Evolutionary conservation across 1,284 basidiomycete genomes (phyloP).

Genomic region (Ganoderma leucocontextum): DNA sequence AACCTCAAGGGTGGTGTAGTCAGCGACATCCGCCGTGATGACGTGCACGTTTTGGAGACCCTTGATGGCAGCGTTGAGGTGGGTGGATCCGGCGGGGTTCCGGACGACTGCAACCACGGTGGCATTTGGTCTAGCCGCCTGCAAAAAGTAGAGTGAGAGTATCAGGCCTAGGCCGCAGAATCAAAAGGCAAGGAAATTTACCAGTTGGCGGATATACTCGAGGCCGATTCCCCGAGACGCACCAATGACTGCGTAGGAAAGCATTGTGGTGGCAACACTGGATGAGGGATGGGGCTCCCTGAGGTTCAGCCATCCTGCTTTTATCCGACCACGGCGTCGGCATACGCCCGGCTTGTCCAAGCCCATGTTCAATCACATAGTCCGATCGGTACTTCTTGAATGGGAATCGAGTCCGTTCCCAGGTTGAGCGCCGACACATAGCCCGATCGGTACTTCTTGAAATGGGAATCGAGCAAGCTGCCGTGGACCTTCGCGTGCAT

Average conservation of each 20-base stretch:
- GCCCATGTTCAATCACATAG: background rate
- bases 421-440: background rate
- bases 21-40: constrained; percentile 13
- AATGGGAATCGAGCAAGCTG: background rate
- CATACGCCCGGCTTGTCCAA: background rate
- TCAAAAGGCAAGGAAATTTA: background rate
- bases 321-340: background rate
- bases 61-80: background rate
- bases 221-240: constrained; percentile 11
- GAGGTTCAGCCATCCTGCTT: background rate
- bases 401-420: background rate
- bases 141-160: background rate
- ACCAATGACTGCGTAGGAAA: constrained; percentile 12
- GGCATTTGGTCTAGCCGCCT: background rate
- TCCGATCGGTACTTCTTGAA: background rate
- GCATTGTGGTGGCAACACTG: background rate
- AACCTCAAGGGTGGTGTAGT: constrained; percentile 9
- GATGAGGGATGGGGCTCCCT: background rate
- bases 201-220: constrained; percentile 10
- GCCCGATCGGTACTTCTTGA: background rate
- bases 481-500: background rate
- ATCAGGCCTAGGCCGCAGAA: background rate
- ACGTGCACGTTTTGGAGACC: constrained; percentile 16
- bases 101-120: constrained; percentile 13
- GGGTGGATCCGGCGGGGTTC: constrained; percentile 1